Evolutionary conservation across 2,329 filamentous ascomycete species (phyloP), one percentile per base, ranked within the genome.

Genomic region (Colletotrichum coccodes): DNA sequence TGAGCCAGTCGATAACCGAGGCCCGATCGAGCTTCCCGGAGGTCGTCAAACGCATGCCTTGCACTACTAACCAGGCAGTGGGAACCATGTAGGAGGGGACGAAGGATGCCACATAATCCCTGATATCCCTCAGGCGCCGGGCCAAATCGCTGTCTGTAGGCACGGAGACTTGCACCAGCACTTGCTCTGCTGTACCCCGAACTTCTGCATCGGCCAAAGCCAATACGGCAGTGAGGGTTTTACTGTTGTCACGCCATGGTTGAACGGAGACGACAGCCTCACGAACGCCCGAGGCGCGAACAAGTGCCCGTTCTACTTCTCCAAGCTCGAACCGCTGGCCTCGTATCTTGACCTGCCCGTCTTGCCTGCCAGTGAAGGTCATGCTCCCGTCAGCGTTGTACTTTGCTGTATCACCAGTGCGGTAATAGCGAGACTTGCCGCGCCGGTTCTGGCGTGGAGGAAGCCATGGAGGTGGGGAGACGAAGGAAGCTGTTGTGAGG

Each of bases 241-340:
- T 40, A 23, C 52, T 21, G 11, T 36, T 16, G 4, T 40, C 21
- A 40, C 30, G 52, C 52, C 52, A 9, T 23, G 52, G 52, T n/a
- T 56, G 52, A 16, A 40, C 9, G 52, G 18, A 56, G 34, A 26
- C 52, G 52, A 56, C 34, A 21, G 34, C 52, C 34, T 56, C 52
- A 21, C 52, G 52, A 23, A 56, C 34, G 52, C 52, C 52, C 23
- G 52, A 12, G 30, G 34, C 30, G n/a, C 52, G 52, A 18, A 36
- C 32, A n/a, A 56, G 52, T 23, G 52, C 52, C 14, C 34, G 34
- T 59, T 59, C 56, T 28, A 47, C 56, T 12, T 59, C 56, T 9
- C 56, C 56, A 12, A 59, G 40, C 40, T 47, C 56, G 7, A 59
- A 44, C 9, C 56, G 56, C 42, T 59, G 56, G 18, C 56, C 56